Conservation (phyloP, 805 yeast genomes). For the Barnettozyma sp. region DNA sequence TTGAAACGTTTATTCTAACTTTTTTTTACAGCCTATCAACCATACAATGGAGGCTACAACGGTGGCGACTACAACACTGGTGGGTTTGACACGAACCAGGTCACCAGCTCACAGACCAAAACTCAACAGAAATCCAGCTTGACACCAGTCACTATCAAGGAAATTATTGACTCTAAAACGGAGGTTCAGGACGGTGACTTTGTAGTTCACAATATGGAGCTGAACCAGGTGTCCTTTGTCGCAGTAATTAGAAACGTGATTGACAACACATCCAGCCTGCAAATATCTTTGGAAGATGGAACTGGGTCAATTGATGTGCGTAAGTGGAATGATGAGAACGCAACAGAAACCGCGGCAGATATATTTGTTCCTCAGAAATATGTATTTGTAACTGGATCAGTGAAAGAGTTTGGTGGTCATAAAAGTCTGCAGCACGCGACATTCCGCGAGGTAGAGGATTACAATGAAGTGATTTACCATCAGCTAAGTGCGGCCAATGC, state of each 20-base stretch:
- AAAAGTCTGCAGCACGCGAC: slow-evolving; percentile 59
- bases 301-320: slow-evolving; percentile 61
- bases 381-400: slow-evolving; percentile 50
- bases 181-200: slow-evolving; percentile 62
- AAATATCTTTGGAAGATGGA: slow-evolving; percentile 68
- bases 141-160: slow-evolving; percentile 71
- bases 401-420: slow-evolving; percentile 55
- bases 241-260: slow-evolving; percentile 65
- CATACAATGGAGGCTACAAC: slow-evolving; percentile 29
- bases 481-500: slow-evolving; percentile 54
- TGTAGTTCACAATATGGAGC: slow-evolving; percentile 48
- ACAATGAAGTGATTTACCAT: slow-evolving; percentile 64
- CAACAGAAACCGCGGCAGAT: slow-evolving; percentile 29
- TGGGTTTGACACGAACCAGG: slow-evolving; percentile 29
- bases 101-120: slow-evolving; percentile 29
- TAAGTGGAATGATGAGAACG: slow-evolving; percentile 50
- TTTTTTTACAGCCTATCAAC: slow-evolving; percentile 28
- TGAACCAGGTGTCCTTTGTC: slow-evolving; percentile 57
- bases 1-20: slow-evolving; percentile 6
- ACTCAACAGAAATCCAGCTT: slow-evolving; percentile 32
- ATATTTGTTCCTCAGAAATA: slow-evolving; percentile 44
- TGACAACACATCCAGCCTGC: slow-evolving; percentile 49
- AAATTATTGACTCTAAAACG: slow-evolving; percentile 55
- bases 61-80: slow-evolving; percentile 27
- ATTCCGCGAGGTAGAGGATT: slow-evolving; percentile 50